Evolutionary conservation across 441 rosid genomes (phyloP).

Genomic region (Syzygium syzygioides): DNA sequence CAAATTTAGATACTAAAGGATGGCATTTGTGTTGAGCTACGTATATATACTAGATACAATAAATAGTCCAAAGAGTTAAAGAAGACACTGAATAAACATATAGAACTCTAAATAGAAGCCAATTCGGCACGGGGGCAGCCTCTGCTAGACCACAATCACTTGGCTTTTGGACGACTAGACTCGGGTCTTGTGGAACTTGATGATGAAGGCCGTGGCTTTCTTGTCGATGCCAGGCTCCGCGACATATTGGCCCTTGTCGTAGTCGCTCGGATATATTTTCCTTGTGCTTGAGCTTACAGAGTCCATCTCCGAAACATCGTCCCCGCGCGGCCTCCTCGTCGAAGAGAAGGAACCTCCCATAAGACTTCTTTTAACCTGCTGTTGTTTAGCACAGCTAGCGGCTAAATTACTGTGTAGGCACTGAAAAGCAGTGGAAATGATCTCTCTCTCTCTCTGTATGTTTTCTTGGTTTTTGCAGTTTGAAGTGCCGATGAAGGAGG

Average conservation of each 20-base stretch:
- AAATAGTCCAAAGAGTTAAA: background rate
- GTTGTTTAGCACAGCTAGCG: too few species aligned
- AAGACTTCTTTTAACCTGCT: background rate
- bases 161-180: background rate
- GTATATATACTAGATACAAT: background rate
- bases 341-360: slow-evolving; percentile 38
- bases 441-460: background rate
- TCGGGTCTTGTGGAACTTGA: background rate
- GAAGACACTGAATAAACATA: background rate
- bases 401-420: background rate
- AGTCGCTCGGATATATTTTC: background rate
- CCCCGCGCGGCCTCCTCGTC: slow-evolving; percentile 14
- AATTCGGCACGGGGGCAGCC: background rate
- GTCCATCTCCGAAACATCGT: background rate
- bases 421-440: background rate
- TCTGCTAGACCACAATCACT: background rate
- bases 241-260: background rate
- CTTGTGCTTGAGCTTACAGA: too few species aligned
- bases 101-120: background rate
- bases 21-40: background rate
- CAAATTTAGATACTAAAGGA: background rate
- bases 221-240: background rate
- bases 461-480: background rate
- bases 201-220: background rate
- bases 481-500: background rate